Percentiles rank a stretch among this genome's conserved stretches.
phyloP scores from a whole-genome alignment of 208 protist genomes.

The Leishmania braziliensis region DNA sequence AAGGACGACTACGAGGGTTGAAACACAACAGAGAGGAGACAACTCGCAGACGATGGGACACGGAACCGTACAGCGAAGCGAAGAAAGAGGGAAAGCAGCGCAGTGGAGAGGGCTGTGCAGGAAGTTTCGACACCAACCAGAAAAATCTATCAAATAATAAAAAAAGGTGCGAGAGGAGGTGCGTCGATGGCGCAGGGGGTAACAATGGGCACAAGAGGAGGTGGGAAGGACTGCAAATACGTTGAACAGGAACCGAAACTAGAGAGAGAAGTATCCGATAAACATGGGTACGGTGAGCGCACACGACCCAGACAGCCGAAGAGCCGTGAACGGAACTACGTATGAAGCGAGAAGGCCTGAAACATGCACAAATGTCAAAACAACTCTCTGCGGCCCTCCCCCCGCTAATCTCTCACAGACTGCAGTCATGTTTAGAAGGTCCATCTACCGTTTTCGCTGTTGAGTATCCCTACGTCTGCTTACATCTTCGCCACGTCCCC shows the following conservation, averaged over 20 bases:
- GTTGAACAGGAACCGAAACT: neutral
- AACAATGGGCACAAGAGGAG: neutral
- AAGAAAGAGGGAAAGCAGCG: neutral
- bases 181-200: neutral
- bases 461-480: neutral
- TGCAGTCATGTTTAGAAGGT: neutral
- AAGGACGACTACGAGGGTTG: neutral
- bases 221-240: neutral
- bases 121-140: neutral
- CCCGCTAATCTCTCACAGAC: neutral
- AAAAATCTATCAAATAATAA: neutral
- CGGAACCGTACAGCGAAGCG: neutral
- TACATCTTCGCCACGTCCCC: neutral
- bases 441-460: neutral
- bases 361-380: neutral
- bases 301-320: neutral
- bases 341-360: neutral
- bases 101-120: neutral
- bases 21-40: neutral
- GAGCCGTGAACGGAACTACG: neutral
- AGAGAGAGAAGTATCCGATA: neutral
- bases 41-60: neutral
- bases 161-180: neutral
- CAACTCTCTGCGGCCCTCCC: neutral
- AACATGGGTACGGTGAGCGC: neutral